phyloP scores from a whole-genome alignment of 805 yeast genomes.

The Hyphopichia homilentoma region DNA sequence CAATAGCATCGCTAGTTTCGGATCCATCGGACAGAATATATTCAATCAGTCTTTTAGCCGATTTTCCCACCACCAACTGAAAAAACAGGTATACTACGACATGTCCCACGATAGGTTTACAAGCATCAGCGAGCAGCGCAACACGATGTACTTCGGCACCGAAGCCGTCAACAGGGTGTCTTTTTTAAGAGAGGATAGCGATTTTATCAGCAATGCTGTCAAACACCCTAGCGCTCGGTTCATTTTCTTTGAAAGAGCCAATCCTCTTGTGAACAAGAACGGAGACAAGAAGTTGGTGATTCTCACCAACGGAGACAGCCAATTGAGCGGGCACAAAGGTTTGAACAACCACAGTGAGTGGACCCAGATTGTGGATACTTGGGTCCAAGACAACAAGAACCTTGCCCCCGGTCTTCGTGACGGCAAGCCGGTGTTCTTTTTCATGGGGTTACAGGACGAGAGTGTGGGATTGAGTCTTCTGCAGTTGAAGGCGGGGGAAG shows the following conservation, averaged over 20 bases:
- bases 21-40: too few species aligned
- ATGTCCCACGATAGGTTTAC: conserved; percentile 14
- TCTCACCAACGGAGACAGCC: conserved; percentile 34
- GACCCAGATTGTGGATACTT: conserved; percentile 12
- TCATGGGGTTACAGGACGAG: conserved; percentile 45
- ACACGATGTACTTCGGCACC: conserved; percentile 40
- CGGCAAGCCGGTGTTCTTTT: conserved; percentile 36
- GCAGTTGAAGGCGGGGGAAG: conserved; percentile 23
- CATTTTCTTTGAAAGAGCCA: conserved; percentile 35
- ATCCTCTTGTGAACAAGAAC: conserved; percentile 29
- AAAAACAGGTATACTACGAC: conserved; percentile 1
- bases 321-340: conserved; percentile 15
- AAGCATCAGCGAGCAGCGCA: conserved; percentile 12
- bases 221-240: conserved; percentile 46
- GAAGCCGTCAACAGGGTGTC: conserved; percentile 61
- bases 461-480: conserved; percentile 38
- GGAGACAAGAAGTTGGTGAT: conserved; percentile 27
- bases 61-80: too few species aligned
- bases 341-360: conserved; percentile 11
- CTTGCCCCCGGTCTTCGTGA: conserved; percentile 38
- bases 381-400: conserved; percentile 30
- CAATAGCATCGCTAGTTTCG: too few species aligned
- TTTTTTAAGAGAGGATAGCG: conserved; percentile 54
- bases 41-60: too few species aligned
- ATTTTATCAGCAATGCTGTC: conserved; percentile 46